Percentiles rank a stretch among this genome's conserved stretches.
Conservation (phyloP, 805 yeast genomes). For the Metschnikowia peoriensis region DNA sequence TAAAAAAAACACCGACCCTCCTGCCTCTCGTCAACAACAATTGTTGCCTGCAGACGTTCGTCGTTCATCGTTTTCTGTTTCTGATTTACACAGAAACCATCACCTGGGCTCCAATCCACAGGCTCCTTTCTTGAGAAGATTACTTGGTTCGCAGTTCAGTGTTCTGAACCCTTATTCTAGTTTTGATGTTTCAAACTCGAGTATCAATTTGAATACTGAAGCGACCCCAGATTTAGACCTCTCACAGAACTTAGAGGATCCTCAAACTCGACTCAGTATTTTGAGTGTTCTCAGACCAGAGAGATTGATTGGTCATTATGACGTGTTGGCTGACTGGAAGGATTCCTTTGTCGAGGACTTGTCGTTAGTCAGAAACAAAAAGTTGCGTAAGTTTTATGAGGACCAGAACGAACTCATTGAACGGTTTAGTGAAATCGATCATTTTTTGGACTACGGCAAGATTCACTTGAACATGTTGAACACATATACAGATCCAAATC, state of each 20-base stretch:
- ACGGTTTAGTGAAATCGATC: conserved; percentile 58
- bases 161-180: conserved; percentile 31
- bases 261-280: conserved; percentile 23
- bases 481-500: conserved; percentile 41
- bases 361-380: conserved; percentile 21
- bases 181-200: conserved; percentile 10
- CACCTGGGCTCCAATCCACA: conserved; percentile 1
- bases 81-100: conserved; percentile 13
- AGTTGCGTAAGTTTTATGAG: conserved; percentile 46
- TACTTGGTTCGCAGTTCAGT: conserved; percentile 27
- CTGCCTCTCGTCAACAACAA: conserved; percentile 2
- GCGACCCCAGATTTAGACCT: conserved; percentile 7
- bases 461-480: conserved; percentile 63
- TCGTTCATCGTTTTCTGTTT: conserved; percentile 17
- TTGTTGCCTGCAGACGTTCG: conserved; percentile 7
- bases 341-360: conserved; percentile 20
- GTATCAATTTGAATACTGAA: conserved; percentile 8
- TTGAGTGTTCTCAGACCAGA: conserved; percentile 29
- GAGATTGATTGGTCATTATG: conserved; percentile 33
- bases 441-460: conserved; percentile 62
- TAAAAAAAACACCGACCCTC: neutral
- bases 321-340: conserved; percentile 32
- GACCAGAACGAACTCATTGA: conserved; percentile 60
- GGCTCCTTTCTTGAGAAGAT: conserved; percentile 28
- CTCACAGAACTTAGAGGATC: conserved; percentile 22